Evolutionary conservation across 2,329 filamentous ascomycete species (phyloP), one percentile per base, ranked within the genome.

Genomic region (Pseudocercospora crystallina): DNA sequence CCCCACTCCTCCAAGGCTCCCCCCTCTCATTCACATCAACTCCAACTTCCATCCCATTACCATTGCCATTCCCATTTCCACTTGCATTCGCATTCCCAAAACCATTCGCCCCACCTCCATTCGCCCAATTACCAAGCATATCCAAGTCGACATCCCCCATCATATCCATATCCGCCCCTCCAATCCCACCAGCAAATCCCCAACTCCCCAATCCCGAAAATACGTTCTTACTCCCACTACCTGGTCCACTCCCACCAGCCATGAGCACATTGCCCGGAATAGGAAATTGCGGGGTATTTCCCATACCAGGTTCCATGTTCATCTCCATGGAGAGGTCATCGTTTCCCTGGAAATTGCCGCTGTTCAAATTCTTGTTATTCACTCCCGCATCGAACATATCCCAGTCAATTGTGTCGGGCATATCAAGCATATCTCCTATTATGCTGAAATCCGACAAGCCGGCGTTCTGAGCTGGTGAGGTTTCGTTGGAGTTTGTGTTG

Each of bases 381-480:
- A 62, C 48, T 7, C 56, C 57, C 2, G 53, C 44, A 44, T 62
- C 60, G 43, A 60, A 65, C 50, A 59, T 60, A 44, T 66, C 63
- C 65, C 65, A 68, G 38, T 68, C 59, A n/a, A 68, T 57, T 15
- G 61, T 56, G 15, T 39, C 49, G 3, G 53, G 47, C 15, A 59
- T 44, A 38, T 66, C 64, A 30, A 69, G 59, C 63, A 69, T 66
- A 32, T 64, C 55, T 30, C 58, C 64, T 8, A 68, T 61, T 32
- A 60, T 57, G 17, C 57, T 55, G 43, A 64, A 63, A 34, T 67
- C 65, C 5, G 56, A 34, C 5, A 40, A 30, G 13, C 29, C n/a
- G 26, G 47, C 35, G 30, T 32, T 39, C 3, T 50, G 30, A 8
- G 32, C 14, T 20, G 46, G 35, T 5, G 43, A 45, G 11, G 34